Percentiles rank a stretch among this genome's conserved stretches.
phyloP scores from a whole-genome alignment of 2,329 filamentous ascomycete genomes.

The Stachybotrys elegans region DNA sequence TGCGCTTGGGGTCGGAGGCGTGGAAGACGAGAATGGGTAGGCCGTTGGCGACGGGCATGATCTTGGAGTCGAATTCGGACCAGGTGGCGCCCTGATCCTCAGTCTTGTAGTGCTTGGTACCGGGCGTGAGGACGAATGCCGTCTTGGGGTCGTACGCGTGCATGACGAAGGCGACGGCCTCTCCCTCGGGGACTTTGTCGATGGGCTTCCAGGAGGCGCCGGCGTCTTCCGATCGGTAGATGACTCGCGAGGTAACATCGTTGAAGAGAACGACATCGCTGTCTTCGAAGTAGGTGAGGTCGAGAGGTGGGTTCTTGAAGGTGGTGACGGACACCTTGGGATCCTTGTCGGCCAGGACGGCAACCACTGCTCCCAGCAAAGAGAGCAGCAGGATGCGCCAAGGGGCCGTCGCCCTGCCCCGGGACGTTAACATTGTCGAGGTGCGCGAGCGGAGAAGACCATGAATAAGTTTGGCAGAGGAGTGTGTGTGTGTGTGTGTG shows the following conservation, averaged over 20 bases:
- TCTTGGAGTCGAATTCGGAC: conserved; percentile 64
- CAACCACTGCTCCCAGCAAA: conserved; percentile 30
- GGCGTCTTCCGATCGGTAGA: conserved; percentile 77
- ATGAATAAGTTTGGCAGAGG: conserved; percentile 30
- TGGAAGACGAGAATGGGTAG: conserved; percentile 65
- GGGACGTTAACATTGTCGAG: conserved; percentile 50
- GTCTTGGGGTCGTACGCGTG: conserved; percentile 74
- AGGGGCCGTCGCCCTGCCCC: conserved; percentile 41
- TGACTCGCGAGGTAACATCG: conserved; percentile 56
- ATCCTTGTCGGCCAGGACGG: conserved; percentile 53
- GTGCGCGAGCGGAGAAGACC: conserved; percentile 25
- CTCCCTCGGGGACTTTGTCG: conserved; percentile 57
- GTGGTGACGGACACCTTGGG: conserved; percentile 61
- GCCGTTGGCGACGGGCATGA: conserved; percentile 49
- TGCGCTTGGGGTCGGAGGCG: conserved; percentile 74
- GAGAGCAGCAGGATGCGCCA: conserved; percentile 40
- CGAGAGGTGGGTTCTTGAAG: conserved; percentile 62
- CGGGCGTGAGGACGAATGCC: conserved; percentile 72
- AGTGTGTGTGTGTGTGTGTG: not conserved
- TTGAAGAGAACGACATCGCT: conserved; percentile 76
- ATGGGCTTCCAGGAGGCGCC: conserved; percentile 71
- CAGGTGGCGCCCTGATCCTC: conserved; percentile 78
- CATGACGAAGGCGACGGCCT: conserved; percentile 60
- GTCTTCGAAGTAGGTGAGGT: conserved; percentile 86
- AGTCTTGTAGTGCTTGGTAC: conserved; percentile 74